Evolutionary conservation across 805 yeast species (phyloP), one percentile per base, ranked within the genome.

Genomic region (Saturnispora halmiae): DNA sequence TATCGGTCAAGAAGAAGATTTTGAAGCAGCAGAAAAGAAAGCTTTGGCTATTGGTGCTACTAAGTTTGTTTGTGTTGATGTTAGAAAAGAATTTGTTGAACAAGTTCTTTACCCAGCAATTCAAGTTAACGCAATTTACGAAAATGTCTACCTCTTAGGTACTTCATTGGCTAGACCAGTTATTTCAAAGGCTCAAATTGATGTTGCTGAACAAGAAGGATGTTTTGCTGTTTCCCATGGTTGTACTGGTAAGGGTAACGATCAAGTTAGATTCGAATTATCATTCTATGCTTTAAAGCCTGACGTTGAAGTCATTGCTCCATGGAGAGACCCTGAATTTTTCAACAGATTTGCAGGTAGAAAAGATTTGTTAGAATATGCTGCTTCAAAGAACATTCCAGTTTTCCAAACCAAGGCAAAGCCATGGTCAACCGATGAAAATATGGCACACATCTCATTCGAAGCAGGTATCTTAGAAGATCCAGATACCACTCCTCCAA

Each of bases 381-480:
- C 99, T 49, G 92, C 83, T 42, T 75, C 75, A 54, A 92, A 92
- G 75, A 77, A 74, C 55, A 92, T 92, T 53, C 95, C 94, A 49
- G 99, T 92, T 44, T 72, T 94, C 37, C 99, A 92, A 72, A 92
- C 99, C 52, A 87, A 87, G 67, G 86, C 97, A 51, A 92, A 92
- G 73, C 99, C 99, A 54, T 92, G 99, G 99, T 88, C 97, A 28
- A 92, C 98, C 44, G 99, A 92, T 64, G 99, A 92, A 72, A 92
- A 92, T 76, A 71, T 90, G 78, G 98, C 97, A 35, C 99, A 92
- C 68, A 92, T 92, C 64, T 90, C 97, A 30, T 92, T 84, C 64
- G 99, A 92, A 73, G 99, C 99, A 50, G 99, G 99, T 68, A 92
- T 92, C 53, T 77, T 92, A 59, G 99, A 92, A 70, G 95, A 92